Evolutionary conservation across 1,284 basidiomycete genomes (phyloP), one percentile per base, ranked within the genome.

Genomic region (Ceratobasidium sp.): DNA sequence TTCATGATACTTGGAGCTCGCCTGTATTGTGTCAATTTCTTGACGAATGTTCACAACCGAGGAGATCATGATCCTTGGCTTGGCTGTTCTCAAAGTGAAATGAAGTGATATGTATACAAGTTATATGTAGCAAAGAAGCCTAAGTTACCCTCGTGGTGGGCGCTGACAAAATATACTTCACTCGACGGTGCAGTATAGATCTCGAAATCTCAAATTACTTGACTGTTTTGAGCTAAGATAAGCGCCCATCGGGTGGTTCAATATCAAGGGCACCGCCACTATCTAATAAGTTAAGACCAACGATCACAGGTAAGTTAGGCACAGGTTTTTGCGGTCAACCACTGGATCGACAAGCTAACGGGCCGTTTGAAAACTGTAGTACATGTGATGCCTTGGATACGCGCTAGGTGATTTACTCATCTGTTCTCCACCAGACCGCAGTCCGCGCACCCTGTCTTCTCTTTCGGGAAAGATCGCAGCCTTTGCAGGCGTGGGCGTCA

Each of bases 251-350:
- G n/a, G n/a, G 6, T 38, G 47, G 23, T 5, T 4, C 18, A 50
- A 50, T 50, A n/a, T n/a, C n/a, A 38, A 38, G 4, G 11, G 35
- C 35, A 38, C 35, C 35, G 35, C 35, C 35, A 38, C 35, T 11
- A 4, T 38, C 35, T 11, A 38, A 38, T 11, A 38, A 18, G 21
- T 8, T 50, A 13, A 35, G n/a, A 50, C 35, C 46, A 69, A 30
- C 64, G 38, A 57, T 50, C 64, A 69, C 52, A 69, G 64, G 64
- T 57, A 28, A 57, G 64, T 35, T 11, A 11, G 11, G 26, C 30
- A 14, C 23, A 9, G 32, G 50, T 54, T n/a, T 5, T 14, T 23
- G n/a, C 30, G 9, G 18, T 9, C 32, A 49, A 21, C 21, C n/a
- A 38, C 28, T 28, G 6, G n/a, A 21, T 6, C 1, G 14, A 44